Evolutionary conservation across 129 eudicot genomes (phyloP).

Genomic region (Flaveria ramosissima): DNA sequence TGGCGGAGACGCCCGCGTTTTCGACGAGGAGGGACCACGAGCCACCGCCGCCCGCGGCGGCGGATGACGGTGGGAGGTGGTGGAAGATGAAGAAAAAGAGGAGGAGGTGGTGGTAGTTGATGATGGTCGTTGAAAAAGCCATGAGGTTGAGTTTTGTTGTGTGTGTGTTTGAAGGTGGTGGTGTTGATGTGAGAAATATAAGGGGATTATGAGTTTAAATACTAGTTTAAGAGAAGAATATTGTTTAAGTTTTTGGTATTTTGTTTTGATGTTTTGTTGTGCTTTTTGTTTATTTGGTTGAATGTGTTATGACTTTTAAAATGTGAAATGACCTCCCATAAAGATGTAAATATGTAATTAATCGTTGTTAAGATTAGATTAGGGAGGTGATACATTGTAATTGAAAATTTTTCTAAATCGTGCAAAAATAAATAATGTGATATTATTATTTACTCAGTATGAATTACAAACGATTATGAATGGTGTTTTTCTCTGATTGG

Average conservation of each 20-base stretch:
- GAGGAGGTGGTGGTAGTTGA: slow-evolving; percentile 19
- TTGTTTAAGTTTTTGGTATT: neutral
- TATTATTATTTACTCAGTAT: too few species aligned
- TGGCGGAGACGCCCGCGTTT: slow-evolving; percentile 67
- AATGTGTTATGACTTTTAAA: too few species aligned
- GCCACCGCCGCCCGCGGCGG: slow-evolving; percentile 48
- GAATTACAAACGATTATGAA: too few species aligned
- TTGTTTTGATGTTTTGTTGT: too few species aligned
- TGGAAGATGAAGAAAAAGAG: slow-evolving; percentile 28
- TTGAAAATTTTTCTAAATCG: too few species aligned
- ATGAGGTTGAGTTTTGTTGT: neutral
- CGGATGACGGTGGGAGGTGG: slow-evolving; percentile 17
- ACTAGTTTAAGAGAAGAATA: neutral
- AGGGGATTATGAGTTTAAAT: neutral
- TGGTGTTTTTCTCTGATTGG: too few species aligned
- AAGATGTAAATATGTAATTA: too few species aligned
- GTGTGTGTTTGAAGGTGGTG: neutral
- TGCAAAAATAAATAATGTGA: too few species aligned
- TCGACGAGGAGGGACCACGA: slow-evolving; percentile 54
- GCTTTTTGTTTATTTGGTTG: too few species aligned
- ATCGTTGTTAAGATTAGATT: too few species aligned
- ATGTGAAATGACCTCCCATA: too few species aligned
- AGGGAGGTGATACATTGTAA: too few species aligned
- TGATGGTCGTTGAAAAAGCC: neutral
- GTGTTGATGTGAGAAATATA: neutral